phyloP scores from a whole-genome alignment of 768 basidiomycete genomes.

The Pholiota microspora region DNA sequence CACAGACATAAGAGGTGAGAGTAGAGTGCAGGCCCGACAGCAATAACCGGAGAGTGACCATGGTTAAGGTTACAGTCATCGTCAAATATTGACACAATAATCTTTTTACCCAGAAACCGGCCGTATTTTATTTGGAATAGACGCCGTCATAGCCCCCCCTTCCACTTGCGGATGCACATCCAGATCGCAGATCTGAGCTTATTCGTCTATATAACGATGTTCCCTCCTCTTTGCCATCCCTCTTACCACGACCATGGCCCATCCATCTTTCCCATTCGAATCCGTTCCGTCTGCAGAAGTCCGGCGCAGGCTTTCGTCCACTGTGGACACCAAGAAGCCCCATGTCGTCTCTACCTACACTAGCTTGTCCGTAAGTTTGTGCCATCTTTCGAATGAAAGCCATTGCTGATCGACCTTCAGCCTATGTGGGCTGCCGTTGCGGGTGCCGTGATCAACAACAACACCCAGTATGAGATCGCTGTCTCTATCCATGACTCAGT shows the following conservation, averaged over 20 bases:
- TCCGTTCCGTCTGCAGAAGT: conserved; percentile 64
- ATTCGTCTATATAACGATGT: conserved; percentile 26
- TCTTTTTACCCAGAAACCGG: conserved; percentile 4
- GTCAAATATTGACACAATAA: conserved; percentile 9
- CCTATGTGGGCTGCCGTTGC: conserved; percentile 89
- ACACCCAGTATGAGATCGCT: conserved; percentile 65
- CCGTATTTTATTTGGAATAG: neutral
- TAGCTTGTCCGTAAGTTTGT: conserved; percentile 59
- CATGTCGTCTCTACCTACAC: conserved; percentile 53
- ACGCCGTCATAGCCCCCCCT: neutral
- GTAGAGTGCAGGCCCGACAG: conserved; percentile 6
- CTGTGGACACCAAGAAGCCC: conserved; percentile 46
- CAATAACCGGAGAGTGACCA: conserved; percentile 1
- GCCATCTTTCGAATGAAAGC: neutral
- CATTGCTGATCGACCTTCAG: conserved; percentile 35
- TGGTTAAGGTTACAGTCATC: neutral
- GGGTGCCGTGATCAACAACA: conserved; percentile 57
- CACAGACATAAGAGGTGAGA: conserved; percentile 28
- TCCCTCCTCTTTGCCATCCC: conserved; percentile 20
- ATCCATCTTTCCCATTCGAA: conserved; percentile 46
- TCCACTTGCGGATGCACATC: conserved; percentile 21
- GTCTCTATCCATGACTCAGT: conserved; percentile 84
- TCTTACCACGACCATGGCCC: conserved; percentile 47
- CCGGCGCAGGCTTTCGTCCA: conserved; percentile 67
- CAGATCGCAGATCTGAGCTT: conserved; percentile 3